Evolutionary conservation across 139 green algal genomes (phyloP), one percentile per base, ranked within the genome.

Genomic region (Dunaliella sp.): DNA sequence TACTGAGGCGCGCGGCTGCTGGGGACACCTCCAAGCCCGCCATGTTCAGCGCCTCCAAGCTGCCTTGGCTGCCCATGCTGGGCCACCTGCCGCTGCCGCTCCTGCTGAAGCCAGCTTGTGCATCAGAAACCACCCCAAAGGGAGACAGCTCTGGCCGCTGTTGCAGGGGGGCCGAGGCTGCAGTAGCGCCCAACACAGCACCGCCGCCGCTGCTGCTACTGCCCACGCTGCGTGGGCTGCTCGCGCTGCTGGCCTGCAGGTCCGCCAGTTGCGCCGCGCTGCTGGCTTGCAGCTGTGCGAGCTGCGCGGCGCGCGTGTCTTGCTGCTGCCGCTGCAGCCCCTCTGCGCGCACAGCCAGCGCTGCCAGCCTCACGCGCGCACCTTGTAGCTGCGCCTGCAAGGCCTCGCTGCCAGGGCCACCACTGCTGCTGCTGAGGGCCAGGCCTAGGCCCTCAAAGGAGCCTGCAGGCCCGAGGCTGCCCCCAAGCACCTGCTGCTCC

Each of bases 401-500:
- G 30, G n/a, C 82, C 28, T 38, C n/a, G 36, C 84, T 31, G 77
- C 22, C 38, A 75, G 16, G 57, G 83, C 37, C 38, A 32, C 37
- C 78, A 75, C 0, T 57, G 75, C 2, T 83, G 36, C 16, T 80
- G 78, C 58, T 75, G 58, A 65, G 48, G 48, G 7, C 48, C 48
- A 65, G 48, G 48, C 16, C 16, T n/a, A n/a, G n/a, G n/a, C n/a
- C n/a, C n/a, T n/a, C n/a, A n/a, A n/a, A n/a, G n/a, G n/a, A n/a
- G n/a, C n/a, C n/a, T n/a, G n/a, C n/a, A 16, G 48, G 31, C 1
- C 2, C 81, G 0, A 38, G 3, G 25, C 30, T 16, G 32, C 32
- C 86, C 77, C 73, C 86, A 34, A 94, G 86, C 30, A 92, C 90
- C 81, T 96, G 91, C 2, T 36, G 34, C 90, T 98, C 94, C 38